Evolutionary conservation across 495 filamentous ascomycete species (phyloP).

Genomic region (Penicillium canescens): DNA sequence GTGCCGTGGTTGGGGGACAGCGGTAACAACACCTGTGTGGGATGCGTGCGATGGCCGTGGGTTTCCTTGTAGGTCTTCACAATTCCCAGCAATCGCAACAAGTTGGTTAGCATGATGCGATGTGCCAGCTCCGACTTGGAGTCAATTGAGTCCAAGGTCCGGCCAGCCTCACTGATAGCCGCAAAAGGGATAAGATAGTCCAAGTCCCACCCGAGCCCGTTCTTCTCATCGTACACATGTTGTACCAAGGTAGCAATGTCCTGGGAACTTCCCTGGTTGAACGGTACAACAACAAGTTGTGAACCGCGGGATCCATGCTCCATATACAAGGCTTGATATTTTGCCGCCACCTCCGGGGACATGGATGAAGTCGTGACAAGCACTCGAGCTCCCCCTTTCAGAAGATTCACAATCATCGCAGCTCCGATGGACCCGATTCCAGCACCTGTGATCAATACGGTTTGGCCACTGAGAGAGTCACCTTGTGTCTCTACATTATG

Average conservation of each 20-base stretch:
- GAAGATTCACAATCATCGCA: constrained; percentile 11
- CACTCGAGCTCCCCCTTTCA: constrained; percentile 25
- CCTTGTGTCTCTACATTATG: background rate
- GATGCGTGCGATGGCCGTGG: constrained; percentile 87
- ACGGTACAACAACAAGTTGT: constrained; percentile 94
- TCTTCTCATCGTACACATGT: constrained; percentile 94
- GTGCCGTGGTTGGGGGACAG: constrained; percentile 97
- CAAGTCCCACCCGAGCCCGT: constrained; percentile 94
- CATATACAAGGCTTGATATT: constrained; percentile 94
- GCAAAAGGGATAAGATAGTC: constrained; percentile 96
- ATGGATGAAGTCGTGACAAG: constrained; percentile 26
- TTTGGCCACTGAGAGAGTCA: constrained; percentile 8
- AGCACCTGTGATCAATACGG: constrained; percentile 26
- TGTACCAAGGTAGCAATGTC: constrained; percentile 89
- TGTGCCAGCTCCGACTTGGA: constrained; percentile 97
- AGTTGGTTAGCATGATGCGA: constrained; percentile 97
- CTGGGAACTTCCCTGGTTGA: constrained; percentile 97
- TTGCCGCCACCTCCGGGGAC: background rate
- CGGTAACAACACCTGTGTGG: constrained; percentile 92
- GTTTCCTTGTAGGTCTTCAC: constrained; percentile 87
- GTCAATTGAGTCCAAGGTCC: constrained; percentile 94
- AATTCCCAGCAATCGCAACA: constrained; percentile 82
- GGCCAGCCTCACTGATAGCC: constrained; percentile 94
- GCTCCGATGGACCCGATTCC: constrained; percentile 25
- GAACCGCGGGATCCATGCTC: constrained; percentile 90